Evolutionary conservation across 2,329 filamentous ascomycete species (phyloP).

Genomic region (Dactylonectria estremocensis): DNA sequence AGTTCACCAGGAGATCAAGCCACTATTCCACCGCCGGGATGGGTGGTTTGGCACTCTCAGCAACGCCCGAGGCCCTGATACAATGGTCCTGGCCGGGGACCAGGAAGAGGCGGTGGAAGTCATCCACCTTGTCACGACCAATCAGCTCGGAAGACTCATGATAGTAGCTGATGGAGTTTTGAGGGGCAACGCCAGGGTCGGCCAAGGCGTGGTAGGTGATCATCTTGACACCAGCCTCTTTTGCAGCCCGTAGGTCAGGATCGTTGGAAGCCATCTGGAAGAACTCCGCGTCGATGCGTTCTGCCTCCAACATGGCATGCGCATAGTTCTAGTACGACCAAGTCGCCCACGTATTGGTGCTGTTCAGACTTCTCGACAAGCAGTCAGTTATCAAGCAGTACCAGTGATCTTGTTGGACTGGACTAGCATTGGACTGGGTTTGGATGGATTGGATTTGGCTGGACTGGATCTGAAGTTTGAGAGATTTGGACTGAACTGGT

Average conservation of each 20-base stretch:
- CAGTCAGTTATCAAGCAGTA: too few relatives aligned
- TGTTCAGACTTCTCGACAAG: too few relatives aligned
- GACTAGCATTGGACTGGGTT: too few relatives aligned
- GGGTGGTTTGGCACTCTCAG: not conserved
- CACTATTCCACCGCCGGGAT: not conserved
- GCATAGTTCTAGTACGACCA: not conserved
- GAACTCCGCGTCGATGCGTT: not conserved
- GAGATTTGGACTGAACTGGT: too few relatives aligned
- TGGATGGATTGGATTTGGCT: too few relatives aligned
- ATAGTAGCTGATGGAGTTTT: not conserved
- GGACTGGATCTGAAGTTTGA: too few relatives aligned
- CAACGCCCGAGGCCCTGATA: not conserved
- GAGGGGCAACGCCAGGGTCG: not conserved
- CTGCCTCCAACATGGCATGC: not conserved
- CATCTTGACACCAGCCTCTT: slow-evolving; percentile 9
- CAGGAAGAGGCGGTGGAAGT: not conserved
- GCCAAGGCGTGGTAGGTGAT: slow-evolving; percentile 14
- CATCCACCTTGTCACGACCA: not conserved
- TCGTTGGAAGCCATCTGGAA: not conserved
- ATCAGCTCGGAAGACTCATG: not conserved
- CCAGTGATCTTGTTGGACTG: too few relatives aligned
- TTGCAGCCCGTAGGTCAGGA: not conserved
- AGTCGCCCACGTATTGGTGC: not conserved
- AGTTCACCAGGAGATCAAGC: not conserved
- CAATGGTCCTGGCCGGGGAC: slow-evolving; percentile 1